These are phyloP conservation scores for Vaccinium vitisidaea DNA, from an alignment of 148 eudicot species.

Conservation along the genomic window DNA sequence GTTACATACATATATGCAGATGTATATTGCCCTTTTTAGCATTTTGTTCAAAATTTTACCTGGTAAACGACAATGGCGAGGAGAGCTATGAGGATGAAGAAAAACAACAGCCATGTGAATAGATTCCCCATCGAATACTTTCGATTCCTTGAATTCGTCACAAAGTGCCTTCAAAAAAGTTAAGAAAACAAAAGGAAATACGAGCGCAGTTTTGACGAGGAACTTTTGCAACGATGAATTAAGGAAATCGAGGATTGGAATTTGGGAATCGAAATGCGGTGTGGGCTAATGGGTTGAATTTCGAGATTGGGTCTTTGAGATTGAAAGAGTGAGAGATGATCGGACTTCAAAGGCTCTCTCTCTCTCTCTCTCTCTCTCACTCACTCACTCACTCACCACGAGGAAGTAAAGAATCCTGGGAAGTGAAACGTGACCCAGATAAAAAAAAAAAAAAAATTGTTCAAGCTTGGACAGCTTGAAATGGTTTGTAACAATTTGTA, in stretches of 20 bases:
- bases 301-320: too few species aligned
- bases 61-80: too few species aligned
- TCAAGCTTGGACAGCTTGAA: too few species aligned
- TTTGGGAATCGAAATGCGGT: not conserved
- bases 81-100: too few species aligned
- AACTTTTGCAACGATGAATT: not conserved
- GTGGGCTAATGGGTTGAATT: not conserved
- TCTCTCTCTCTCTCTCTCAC: not conserved
- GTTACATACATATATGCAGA: not conserved
- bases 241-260: not conserved
- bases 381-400: too few species aligned
- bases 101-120: conserved; percentile 63
- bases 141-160: not conserved
- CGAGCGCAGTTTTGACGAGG: not conserved
- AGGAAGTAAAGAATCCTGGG: too few species aligned
- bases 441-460: too few species aligned
- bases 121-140: conserved; percentile 45
- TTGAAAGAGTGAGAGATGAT: not conserved
- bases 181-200: not conserved
- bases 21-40: not conserved
- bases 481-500: too few species aligned
- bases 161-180: too few species aligned
- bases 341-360: not conserved
- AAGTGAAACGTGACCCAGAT: too few species aligned
- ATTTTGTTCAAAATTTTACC: conserved; percentile 34